Evolutionary conservation across 805 yeast genomes (phyloP), one percentile per base, ranked within the genome.

Genomic region (Torulaspora microellipsoides): DNA sequence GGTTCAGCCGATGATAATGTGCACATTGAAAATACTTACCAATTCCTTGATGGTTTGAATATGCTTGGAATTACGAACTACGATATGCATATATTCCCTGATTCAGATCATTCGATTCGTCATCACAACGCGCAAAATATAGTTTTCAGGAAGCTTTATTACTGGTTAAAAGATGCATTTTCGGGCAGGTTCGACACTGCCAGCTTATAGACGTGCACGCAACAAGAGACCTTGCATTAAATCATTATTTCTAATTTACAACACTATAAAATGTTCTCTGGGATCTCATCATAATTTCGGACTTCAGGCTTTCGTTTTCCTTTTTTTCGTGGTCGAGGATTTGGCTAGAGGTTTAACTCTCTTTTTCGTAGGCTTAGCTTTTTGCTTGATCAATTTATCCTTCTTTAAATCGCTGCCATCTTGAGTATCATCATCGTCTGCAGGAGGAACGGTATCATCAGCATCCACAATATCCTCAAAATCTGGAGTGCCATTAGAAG

Each of bases 61-160:
- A 20, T 64, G 3, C 56, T 60, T 7, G 60, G 60, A 23, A 75
- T 84, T n/a, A 81, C 77, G 45, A 85, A 85, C 58, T 93, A 81
- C 58, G 99, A 93, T 56, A 72, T 89, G 68, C 89, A 82, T 53
- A 75, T 89, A 11, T 93, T 83, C 67, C 98, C 99, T 0, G 99
- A 93, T 62, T 85, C 95, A 17, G 91, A 90, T 59, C 99, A 93
- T 62, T 73, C 82, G 36, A 91, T 93, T 35, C 65, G 64, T 39
- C 80, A 73, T 60, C 95, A 93, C 65, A 87, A 88, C 60, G 96
- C 95, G 3, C 78, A 80, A 60, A 65, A 68, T 10, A 72, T 89
- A 30, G 83, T 93, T 8, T 86, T 77, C 60, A 85, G 81, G 53
- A 81, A 83, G 60, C 64, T 93, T 35, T 71, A 73, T 49, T 61